phyloP scores from a whole-genome alignment of 2,329 filamentous ascomycete genomes.

The Aspergillus viridinutans region DNA sequence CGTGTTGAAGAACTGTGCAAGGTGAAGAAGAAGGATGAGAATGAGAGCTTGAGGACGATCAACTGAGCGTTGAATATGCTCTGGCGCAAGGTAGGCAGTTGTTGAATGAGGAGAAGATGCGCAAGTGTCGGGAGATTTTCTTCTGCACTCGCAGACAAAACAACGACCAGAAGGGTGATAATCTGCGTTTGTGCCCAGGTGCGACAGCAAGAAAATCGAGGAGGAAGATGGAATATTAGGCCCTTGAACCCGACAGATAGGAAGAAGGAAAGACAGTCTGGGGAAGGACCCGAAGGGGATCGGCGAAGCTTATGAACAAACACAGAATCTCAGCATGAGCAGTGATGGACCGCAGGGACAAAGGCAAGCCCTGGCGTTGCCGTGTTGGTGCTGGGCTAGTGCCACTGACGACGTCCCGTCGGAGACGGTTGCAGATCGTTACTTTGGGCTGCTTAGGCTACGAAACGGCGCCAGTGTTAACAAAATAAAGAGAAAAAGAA shows the following conservation, averaged over 20 bases:
- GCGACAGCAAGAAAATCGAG: slow-evolving; percentile 1
- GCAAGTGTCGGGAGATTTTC: background rate
- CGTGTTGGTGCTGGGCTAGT: slow-evolving; percentile 25
- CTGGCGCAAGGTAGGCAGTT: background rate
- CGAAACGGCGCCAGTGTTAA: slow-evolving; percentile 24
- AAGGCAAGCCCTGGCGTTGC: slow-evolving; percentile 24
- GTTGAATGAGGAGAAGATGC: background rate
- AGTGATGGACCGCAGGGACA: slow-evolving; percentile 22
- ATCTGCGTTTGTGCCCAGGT: background rate
- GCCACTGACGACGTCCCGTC: slow-evolving; percentile 41
- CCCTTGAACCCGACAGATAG: slow-evolving; percentile 14
- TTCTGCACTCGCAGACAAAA: background rate
- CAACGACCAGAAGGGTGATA: slow-evolving; percentile 1
- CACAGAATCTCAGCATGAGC: slow-evolving; percentile 29
- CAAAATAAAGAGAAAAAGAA: slow-evolving; percentile 9
- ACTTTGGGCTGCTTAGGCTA: slow-evolving; percentile 24
- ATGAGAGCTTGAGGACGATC: background rate
- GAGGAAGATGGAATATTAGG: slow-evolving; percentile 6
- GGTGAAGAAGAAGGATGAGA: background rate
- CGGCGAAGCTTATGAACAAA: slow-evolving; percentile 44
- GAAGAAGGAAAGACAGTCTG: slow-evolving; percentile 29
- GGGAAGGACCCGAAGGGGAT: slow-evolving; percentile 37
- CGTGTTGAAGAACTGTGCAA: background rate
- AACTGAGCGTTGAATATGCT: background rate
- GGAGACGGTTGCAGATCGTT: slow-evolving; percentile 38